Conservation (phyloP, 2,329 filamentous ascomycete genomes). For the Periconia sp. region DNA sequence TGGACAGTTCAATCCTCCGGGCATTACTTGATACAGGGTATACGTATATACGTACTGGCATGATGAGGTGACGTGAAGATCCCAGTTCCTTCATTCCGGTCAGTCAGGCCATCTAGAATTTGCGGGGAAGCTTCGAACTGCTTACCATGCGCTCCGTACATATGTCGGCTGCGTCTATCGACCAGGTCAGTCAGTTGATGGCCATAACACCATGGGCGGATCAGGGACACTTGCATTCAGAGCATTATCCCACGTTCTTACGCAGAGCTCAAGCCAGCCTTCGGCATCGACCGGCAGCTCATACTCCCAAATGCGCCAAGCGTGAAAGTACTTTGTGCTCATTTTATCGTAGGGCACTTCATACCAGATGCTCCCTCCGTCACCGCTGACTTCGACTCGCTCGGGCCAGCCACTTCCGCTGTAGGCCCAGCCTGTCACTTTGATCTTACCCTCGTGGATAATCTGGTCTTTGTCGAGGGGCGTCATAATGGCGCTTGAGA, state of each 20-base stretch:
- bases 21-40: no score
- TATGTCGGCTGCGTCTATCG: slow-evolving; percentile 50
- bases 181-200: slow-evolving; percentile 18
- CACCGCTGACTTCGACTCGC: slow-evolving; percentile 67
- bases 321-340: slow-evolving; percentile 64
- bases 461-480: slow-evolving; percentile 67
- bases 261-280: slow-evolving; percentile 54
- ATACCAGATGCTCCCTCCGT: slow-evolving; percentile 71
- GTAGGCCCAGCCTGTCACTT: slow-evolving; percentile 56
- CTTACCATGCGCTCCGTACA: slow-evolving; percentile 51
- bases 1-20: no score
- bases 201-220: slow-evolving; percentile 34
- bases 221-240: slow-evolving; percentile 41
- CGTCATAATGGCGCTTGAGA: slow-evolving; percentile 70
- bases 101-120: no score
- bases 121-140: slow-evolving; percentile 6
- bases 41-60: slow-evolving; percentile 60
- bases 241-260: slow-evolving; percentile 54
- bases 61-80: slow-evolving; percentile 67
- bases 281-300: slow-evolving; percentile 64
- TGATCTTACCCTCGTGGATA: slow-evolving; percentile 65
- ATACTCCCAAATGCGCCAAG: slow-evolving; percentile 69
- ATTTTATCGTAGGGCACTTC: slow-evolving; percentile 65
- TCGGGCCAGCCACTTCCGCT: slow-evolving; percentile 58
- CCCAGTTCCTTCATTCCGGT: slow-evolving; percentile 75